Evolutionary conservation across 768 basidiomycete species (phyloP).

Genomic region (Tulasnella sp.): DNA sequence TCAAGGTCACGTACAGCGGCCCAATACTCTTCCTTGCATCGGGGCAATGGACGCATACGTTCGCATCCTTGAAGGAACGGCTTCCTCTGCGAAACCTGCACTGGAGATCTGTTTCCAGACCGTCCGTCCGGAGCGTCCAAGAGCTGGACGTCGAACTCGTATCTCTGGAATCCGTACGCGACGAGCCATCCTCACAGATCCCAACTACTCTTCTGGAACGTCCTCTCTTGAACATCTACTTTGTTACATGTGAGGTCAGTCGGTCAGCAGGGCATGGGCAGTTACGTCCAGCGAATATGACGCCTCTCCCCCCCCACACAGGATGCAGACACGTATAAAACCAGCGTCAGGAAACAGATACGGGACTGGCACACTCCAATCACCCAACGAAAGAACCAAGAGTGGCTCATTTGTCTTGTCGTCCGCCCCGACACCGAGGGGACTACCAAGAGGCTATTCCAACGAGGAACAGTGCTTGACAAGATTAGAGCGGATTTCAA

Average conservation of each 20-base stretch:
- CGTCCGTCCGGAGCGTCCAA: slow-evolving; percentile 80
- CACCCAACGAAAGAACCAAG: slow-evolving; percentile 71
- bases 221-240: slow-evolving; percentile 80
- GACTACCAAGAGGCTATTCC: slow-evolving; percentile 66
- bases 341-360: slow-evolving; percentile 74
- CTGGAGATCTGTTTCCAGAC: slow-evolving; percentile 76
- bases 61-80: slow-evolving; percentile 60
- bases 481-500: slow-evolving; percentile 93
- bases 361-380: slow-evolving; percentile 83
- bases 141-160: slow-evolving; percentile 76
- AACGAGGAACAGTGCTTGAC: slow-evolving; percentile 80
- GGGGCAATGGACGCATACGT: slow-evolving; percentile 68
- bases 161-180: slow-evolving; percentile 60
- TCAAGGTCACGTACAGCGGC: slow-evolving; percentile 66
- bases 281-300: slow-evolving; percentile 5
- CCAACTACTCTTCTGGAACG: slow-evolving; percentile 76
- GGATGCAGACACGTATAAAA: slow-evolving; percentile 75
- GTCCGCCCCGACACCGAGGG: slow-evolving; percentile 65
- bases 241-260: slow-evolving; percentile 84
- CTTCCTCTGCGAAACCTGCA: slow-evolving; percentile 86
- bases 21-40: slow-evolving; percentile 62
- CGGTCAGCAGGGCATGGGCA: not conserved
- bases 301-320: slow-evolving; percentile 35
- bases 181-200: slow-evolving; percentile 71
- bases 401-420: slow-evolving; percentile 90